Conservation (phyloP, 768 basidiomycete species). For the Lactarius trivialis region DNA sequence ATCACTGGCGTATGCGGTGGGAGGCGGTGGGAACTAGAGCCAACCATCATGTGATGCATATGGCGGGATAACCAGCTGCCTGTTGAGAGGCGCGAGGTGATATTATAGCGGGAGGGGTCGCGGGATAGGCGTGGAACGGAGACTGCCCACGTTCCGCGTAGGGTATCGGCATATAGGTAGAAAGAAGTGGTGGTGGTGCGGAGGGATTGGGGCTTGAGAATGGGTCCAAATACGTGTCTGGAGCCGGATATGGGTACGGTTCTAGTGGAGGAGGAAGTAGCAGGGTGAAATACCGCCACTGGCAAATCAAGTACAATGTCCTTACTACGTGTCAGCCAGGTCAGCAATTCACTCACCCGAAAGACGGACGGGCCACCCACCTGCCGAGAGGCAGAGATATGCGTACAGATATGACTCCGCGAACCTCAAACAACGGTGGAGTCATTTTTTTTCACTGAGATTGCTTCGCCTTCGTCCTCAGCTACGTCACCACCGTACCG, state of each 20-base stretch:
- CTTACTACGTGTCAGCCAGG: too few species aligned
- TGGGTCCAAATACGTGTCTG: background rate
- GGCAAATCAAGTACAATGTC: too few species aligned
- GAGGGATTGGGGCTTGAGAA: slow-evolving; percentile 15
- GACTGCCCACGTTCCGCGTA: slow-evolving; percentile 27
- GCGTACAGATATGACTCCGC: slow-evolving; percentile 54
- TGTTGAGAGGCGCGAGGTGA: slow-evolving; percentile 34
- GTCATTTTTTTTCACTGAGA: too few species aligned
- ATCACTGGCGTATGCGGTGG: background rate
- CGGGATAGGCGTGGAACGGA: slow-evolving; percentile 32
- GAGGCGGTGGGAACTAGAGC: slow-evolving; percentile 28
- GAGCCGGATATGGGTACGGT: slow-evolving; percentile 12
- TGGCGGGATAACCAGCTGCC: slow-evolving; percentile 13
- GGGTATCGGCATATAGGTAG: slow-evolving; percentile 19
- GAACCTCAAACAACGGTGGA: slow-evolving; percentile 56
- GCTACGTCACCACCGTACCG: too few species aligned
- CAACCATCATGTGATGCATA: slow-evolving; percentile 29
- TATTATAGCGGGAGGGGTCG: slow-evolving; percentile 13
- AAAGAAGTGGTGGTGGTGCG: slow-evolving; percentile 21
- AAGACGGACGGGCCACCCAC: too few species aligned
- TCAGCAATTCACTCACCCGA: too few species aligned
- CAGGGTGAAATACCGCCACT: too few species aligned
- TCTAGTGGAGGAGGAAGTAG: slow-evolving; percentile 34
- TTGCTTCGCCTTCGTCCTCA: too few species aligned
- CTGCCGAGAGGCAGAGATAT: too few species aligned